Conservation (phyloP, 2,329 filamentous ascomycete genomes). For the Fusarium sp. region DNA sequence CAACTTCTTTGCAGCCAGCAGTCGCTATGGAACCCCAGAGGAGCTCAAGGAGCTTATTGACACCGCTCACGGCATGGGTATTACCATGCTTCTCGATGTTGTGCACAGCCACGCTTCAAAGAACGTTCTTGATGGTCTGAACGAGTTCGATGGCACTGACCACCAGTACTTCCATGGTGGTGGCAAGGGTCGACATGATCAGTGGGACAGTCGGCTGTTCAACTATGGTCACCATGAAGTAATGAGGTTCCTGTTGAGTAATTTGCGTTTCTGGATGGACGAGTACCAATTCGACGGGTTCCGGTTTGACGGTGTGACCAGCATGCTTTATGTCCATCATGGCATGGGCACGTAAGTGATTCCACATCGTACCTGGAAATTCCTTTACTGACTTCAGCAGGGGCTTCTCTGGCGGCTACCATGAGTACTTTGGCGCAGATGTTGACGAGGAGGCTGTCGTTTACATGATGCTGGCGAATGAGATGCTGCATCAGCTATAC, state of each 20-base stretch:
- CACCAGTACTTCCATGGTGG: constrained; percentile 96
- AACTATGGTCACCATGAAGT: constrained; percentile 98
- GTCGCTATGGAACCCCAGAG: constrained; percentile 91
- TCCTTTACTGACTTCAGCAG: constrained; percentile 55
- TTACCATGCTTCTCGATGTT: constrained; percentile 92
- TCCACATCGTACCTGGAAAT: not conserved
- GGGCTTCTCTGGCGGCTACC: constrained; percentile 96
- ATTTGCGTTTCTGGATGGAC: constrained; percentile 98
- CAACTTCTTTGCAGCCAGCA: constrained; percentile 98
- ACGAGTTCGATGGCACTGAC: constrained; percentile 95
- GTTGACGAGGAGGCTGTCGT: constrained; percentile 95
- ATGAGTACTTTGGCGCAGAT: constrained; percentile 91
- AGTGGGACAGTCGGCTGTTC: constrained; percentile 97
- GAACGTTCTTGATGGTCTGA: constrained; percentile 94
- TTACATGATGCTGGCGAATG: constrained; percentile 96
- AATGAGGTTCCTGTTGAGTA: constrained; percentile 93
- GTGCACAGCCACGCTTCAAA: constrained; percentile 99
- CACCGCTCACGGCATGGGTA: constrained; percentile 89
- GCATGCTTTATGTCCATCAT: constrained; percentile 96
- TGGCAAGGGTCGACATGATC: constrained; percentile 83
- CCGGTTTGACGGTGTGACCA: constrained; percentile 97
- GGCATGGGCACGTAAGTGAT: constrained; percentile 89
- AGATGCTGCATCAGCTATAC: constrained; percentile 92
- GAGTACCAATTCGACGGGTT: constrained; percentile 98
- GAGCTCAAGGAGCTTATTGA: constrained; percentile 97